Evolutionary conservation across 331 rosid genomes (phyloP).

Genomic region (Cydonia oblonga): DNA sequence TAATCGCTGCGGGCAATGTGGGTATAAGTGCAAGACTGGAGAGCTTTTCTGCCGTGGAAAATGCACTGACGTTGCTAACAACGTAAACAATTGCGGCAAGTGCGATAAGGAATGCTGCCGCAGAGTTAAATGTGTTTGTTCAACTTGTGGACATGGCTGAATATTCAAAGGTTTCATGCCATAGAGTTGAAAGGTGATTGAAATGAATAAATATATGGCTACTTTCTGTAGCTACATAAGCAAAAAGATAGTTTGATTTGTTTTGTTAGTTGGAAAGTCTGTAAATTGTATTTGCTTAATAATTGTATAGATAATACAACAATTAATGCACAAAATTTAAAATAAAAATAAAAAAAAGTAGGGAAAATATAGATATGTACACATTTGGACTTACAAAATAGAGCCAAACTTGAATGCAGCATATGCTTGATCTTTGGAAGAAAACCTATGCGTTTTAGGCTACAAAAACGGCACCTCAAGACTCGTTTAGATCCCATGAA

Average conservation of each 20-base stretch:
- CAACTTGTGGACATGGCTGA: not conserved
- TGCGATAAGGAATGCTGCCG: not conserved
- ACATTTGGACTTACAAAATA: not conserved
- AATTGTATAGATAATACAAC: not conserved
- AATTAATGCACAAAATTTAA: not conserved
- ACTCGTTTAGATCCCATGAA: slow-evolving; percentile 3
- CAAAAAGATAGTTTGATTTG: not conserved
- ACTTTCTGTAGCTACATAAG: not conserved
- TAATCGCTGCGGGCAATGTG: not conserved
- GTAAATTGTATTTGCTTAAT: too few species aligned
- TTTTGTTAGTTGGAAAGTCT: not conserved
- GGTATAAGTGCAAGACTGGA: slow-evolving; percentile 1
- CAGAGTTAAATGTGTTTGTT: not conserved
- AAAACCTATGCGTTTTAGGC: not conserved
- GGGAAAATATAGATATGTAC: not conserved
- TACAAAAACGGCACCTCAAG: not conserved
- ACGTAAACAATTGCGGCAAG: not conserved
- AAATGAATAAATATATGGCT: not conserved
- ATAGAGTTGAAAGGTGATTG: not conserved
- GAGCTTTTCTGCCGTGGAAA: not conserved
- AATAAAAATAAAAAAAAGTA: not conserved
- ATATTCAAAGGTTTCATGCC: not conserved
- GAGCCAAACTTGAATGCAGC: not conserved
- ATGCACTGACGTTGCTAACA: not conserved
- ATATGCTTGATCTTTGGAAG: not conserved